Evolutionary conservation across 768 basidiomycete species (phyloP).

Genomic region (Pulveroboletus ravenelii): DNA sequence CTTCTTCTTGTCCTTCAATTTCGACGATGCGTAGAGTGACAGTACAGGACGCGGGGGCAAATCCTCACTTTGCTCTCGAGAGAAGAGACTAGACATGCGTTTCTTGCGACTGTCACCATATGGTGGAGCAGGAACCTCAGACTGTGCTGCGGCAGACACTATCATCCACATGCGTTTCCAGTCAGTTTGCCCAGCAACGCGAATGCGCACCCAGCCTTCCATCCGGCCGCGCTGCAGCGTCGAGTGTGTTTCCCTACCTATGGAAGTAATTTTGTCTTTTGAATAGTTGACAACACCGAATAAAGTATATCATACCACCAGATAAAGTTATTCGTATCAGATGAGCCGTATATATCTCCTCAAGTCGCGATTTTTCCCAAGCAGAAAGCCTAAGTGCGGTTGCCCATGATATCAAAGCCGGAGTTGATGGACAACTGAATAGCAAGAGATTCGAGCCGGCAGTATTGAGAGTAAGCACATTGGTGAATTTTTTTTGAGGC

Average conservation of each 20-base stretch:
- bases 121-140: constrained; percentile 19
- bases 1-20: constrained; percentile 71
- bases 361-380: constrained; percentile 93
- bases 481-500: constrained; percentile 57
- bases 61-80: constrained; percentile 41
- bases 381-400: constrained; percentile 83
- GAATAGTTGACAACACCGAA: constrained; percentile 23
- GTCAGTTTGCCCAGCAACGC: constrained; percentile 94
- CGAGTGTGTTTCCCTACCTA: constrained; percentile 49
- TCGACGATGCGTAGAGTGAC: constrained; percentile 57
- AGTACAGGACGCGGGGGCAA: constrained; percentile 40
- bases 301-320: constrained; percentile 32
- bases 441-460: constrained; percentile 87
- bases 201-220: constrained; percentile 89
- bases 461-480: constrained; percentile 89
- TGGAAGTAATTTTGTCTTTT: constrained; percentile 9
- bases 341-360: constrained; percentile 97
- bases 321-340: constrained; percentile 74
- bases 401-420: constrained; percentile 80
- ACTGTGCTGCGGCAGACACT: constrained; percentile 47
- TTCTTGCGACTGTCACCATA: constrained; percentile 35
- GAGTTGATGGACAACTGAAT: constrained; percentile 76
- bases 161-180: constrained; percentile 93
- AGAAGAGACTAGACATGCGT: constrained; percentile 64
- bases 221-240: constrained; percentile 67